Evolutionary conservation across 306 rosid species (phyloP), one percentile per base, ranked within the genome.

Genomic region (Medicago lupulina): DNA sequence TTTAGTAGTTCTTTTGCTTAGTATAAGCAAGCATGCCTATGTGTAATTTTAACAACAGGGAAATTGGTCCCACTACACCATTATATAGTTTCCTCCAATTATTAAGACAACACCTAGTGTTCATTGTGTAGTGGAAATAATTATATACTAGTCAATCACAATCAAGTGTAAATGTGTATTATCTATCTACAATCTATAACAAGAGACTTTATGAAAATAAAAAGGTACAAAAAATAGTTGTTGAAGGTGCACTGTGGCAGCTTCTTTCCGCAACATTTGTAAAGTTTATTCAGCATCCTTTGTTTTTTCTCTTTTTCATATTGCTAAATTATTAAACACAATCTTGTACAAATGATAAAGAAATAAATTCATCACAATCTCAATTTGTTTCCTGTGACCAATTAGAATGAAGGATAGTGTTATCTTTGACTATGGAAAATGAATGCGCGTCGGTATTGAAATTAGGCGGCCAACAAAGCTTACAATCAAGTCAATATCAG

Each of bases 61-160:
- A 57, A 66, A 28, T 49, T 68, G 79, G 81, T 28, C 76, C 86
- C 69, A 38, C 19, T 64, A 71, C 31, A 54, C 36, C 18, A 51
- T 79, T 83, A 71, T 65, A 38, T 53, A 25, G 3, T 49, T 62
- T 58, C 8, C 41, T 43, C 74, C 82, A 72, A 80, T 84, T 73
- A 84, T 84, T 67, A 77, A 23, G 84, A 77, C 82, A 80, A 68
- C 84, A 43, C 80, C 41, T 51, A 51, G 74, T 67, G 64, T 46
- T 84, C 53, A 80, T 59, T 67, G 31, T 77, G 64, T 72, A 50
- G 87, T 76, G 84, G 82, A 66, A 28, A 71, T n/a, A 83, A 80
- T 83, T 66, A 83, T 80, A 2, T 19, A 50, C 36, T 60, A 50
- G 65, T 67, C 74, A 80, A 76, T 80, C 79, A 76, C 74, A 43